Base-by-base conservation (phyloP, 2,329 filamentous ascomycete genomes). In the Fusarium pseudonygamai region DNA sequence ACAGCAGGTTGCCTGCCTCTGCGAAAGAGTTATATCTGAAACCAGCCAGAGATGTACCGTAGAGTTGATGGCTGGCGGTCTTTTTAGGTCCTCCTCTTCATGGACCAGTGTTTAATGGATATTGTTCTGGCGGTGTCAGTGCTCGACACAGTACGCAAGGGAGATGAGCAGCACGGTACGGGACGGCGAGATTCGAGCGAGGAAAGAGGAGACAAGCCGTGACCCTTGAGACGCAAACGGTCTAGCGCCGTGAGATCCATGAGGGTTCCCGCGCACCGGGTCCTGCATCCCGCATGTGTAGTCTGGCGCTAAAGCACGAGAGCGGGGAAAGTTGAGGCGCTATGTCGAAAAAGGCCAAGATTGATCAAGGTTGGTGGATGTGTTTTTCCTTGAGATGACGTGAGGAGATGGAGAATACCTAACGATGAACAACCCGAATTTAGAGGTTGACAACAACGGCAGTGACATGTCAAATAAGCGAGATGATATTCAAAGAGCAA, bases 201-300 rank as follows among this genome's bases (percentile, higher is more conserved):
- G 71, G 66, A 69, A 72, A 77, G 65, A 72, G 71, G 67, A 62
- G 70, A 74, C 67, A 32, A 49, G 49, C 32, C 18, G 39, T n/a
- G 42, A 30, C 53, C 53, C 24, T 53, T 22, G 22, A n/a, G 49
- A 57, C 63, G 46, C 43, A 76, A 64, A 18, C 1, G 46, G 65
- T 15, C 53, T 77, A 77, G 75, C 20, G 52, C 6, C 0, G 3
- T 18, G 6, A 43, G 52, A 68, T 64, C 49, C 57, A 59, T 60
- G 71, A 73, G 67, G 64, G 65, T 69, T 75, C 75, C 75, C 75
- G 75, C 62, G 53, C 60, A 70, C 75, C 72, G 72, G 75, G 75
- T 77, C 72, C 67, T 73, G 72, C 69, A 75, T 74, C 75, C 73
- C 75, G 69, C 59, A 65, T 69, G 36, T 37, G 52, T 76, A 76